A percentile compares a stretch with the other conserved stretches of the same genome.
Conservation (phyloP, 2,329 filamentous ascomycete species). For the Phialophora macrospora region DNA sequence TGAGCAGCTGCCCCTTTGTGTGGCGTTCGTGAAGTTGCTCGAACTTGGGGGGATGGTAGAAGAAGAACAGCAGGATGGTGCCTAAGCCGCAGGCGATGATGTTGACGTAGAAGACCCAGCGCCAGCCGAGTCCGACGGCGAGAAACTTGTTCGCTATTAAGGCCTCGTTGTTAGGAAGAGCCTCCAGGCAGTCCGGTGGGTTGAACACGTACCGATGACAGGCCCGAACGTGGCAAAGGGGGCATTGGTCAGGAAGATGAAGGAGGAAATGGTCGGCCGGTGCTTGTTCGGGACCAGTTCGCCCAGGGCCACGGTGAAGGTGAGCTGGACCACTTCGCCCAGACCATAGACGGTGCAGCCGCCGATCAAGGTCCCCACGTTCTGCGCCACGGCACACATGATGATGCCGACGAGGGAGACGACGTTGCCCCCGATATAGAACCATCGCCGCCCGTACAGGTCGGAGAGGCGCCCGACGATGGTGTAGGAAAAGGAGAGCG, state of each 20-base stretch:
- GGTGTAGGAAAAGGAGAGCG: too few relatives aligned
- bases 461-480: conserved; percentile 32
- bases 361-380: conserved; percentile 43
- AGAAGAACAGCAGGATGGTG: conserved; percentile 1
- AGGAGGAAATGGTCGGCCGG: background rate
- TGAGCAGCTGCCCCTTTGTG: background rate
- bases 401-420: conserved; percentile 36
- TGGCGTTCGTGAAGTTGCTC: conserved; percentile 7
- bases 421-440: conserved; percentile 25
- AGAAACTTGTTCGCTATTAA: background rate
- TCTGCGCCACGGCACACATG: conserved; percentile 42
- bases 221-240: too few relatives aligned
- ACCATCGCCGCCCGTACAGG: conserved; percentile 31
- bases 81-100: background rate
- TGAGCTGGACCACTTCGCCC: conserved; percentile 22
- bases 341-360: conserved; percentile 34
- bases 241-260: background rate
- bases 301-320: conserved; percentile 26
- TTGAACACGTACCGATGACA: too few relatives aligned
- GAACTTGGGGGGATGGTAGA: conserved; percentile 5
- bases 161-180: too few relatives aligned
- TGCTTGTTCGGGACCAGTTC: conserved; percentile 16
- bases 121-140: background rate
- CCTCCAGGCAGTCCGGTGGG: too few relatives aligned
- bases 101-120: background rate